phyloP scores from a whole-genome alignment of 2,329 filamentous ascomycete genomes.

The Ophiosphaerella narmari region DNA sequence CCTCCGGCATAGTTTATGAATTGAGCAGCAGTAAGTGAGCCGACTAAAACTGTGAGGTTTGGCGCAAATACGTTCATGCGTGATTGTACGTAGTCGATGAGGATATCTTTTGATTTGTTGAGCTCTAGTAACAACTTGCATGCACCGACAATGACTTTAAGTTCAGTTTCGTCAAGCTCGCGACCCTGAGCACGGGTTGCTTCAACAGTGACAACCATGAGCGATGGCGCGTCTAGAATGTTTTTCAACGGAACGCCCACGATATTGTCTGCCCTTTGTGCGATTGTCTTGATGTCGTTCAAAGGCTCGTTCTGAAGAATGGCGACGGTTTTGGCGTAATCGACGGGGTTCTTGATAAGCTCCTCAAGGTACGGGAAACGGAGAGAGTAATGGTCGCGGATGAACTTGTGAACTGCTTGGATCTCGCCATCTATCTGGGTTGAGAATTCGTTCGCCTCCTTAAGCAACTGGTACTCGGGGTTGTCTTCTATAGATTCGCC shows the following conservation, averaged over 20 bases:
- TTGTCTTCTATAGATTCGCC: conserved; percentile 85
- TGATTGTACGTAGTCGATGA: conserved; percentile 94
- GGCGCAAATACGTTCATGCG: conserved; percentile 96
- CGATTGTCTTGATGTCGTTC: conserved; percentile 81
- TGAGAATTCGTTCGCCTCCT: conserved; percentile 85
- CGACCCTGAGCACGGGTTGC: conserved; percentile 86
- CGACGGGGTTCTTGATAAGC: conserved; percentile 86
- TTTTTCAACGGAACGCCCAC: conserved; percentile 75
- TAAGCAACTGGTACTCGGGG: conserved; percentile 86
- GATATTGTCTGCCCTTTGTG: conserved; percentile 77
- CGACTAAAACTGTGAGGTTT: conserved; percentile 87
- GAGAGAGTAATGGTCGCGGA: conserved; percentile 92
- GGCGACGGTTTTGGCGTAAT: conserved; percentile 93
- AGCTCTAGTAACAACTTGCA: conserved; percentile 89
- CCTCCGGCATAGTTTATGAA: conserved; percentile 95
- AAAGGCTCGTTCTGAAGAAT: conserved; percentile 92
- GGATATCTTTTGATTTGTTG: conserved; percentile 80
- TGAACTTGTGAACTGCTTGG: conserved; percentile 91
- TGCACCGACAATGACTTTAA: conserved; percentile 73
- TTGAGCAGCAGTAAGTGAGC: conserved; percentile 90
- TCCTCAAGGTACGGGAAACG: conserved; percentile 92
- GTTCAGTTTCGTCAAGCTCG: conserved; percentile 74
- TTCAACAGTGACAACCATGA: conserved; percentile 97
- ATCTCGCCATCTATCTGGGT: conserved; percentile 94
- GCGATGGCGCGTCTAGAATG: conserved; percentile 82